Evolutionary conservation across 192 early-diverging fungal species (phyloP), one percentile per base, ranked within the genome.

Genomic region (Chytriomyces confervae): DNA sequence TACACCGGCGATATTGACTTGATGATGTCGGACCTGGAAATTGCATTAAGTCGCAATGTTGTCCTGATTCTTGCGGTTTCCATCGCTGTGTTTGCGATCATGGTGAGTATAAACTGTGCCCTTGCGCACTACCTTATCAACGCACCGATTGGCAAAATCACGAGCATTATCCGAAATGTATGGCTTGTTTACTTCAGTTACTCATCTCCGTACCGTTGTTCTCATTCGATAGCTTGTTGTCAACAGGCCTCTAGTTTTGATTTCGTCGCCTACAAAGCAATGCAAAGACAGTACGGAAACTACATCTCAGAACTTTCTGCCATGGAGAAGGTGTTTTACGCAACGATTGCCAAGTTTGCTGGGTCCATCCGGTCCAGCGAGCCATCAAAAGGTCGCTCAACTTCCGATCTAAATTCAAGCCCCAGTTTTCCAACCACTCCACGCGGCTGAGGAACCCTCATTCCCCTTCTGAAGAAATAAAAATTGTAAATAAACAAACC

Each of bases 161-260:
- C 11, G 13, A 36, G 36, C 7, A 64, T 64, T 64, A 64, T 64
- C 4, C 18, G 20, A 29, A 20, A 36, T 11, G 6, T 64, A 64
- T 11, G 57, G 18, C 16, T 2, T 16, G 5, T n/a, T 60, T 20
- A 6, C 16, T n/a, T 20, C 16, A 5, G 57, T 0, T n/a, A n/a
- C 20, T 60, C 18, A 60, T n/a, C 3, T 5, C 20, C 13, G 13
- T 1, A 60, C 16, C 3, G 20, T n/a, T 60, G 20, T n/a, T 60
- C 36, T 36, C 36, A 36, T 36, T 36, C 36, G 36, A 36, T 36
- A 36, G 36, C 4, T 2, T 36, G 36, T 36, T 36, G 3, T 36
- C 36, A 36, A 36, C 36, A 64, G 62, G 62, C n/a, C 3, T 29
- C 62, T 36, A 64, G n/a, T 11, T 64, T 64, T 64, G 62, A 64